phyloP scores from a whole-genome alignment of 352 stramenopile genomes.

The Globisporangium takayamanum region DNA sequence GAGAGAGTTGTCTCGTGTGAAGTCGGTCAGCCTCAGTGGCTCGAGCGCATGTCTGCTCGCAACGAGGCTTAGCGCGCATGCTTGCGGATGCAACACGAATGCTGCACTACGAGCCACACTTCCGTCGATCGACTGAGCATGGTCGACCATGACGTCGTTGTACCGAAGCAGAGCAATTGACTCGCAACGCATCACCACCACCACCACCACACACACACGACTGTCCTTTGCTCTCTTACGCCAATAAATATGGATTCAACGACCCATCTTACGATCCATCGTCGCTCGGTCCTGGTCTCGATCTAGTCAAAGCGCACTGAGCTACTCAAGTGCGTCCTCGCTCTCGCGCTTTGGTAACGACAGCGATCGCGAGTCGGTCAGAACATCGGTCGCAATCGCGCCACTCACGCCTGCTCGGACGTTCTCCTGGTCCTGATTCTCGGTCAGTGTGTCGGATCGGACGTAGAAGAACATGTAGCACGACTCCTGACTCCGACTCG shows the following conservation, averaged over 20 bases:
- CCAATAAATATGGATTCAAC: constrained; percentile 12
- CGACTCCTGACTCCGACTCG: constrained; percentile 73
- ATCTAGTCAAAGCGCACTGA: constrained; percentile 19
- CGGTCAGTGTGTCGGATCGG: constrained; percentile 20
- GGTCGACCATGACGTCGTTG: background rate
- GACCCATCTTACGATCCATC: constrained; percentile 8
- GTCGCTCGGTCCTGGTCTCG: constrained; percentile 12
- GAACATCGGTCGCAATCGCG: constrained; percentile 2
- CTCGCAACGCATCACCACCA: background rate
- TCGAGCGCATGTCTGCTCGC: no score
- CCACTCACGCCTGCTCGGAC: constrained; percentile 19
- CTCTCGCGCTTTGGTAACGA: background rate
- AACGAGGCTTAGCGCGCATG: no score
- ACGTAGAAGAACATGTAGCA: constrained; percentile 89
- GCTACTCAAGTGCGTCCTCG: background rate
- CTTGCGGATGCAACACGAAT: no score
- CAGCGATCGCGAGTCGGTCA: background rate
- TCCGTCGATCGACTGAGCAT: background rate
- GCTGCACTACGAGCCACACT: background rate
- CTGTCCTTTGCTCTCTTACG: constrained; percentile 1
- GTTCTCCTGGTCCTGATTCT: constrained; percentile 59
- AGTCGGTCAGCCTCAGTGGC: no score
- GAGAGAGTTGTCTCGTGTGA: background rate
- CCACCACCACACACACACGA: background rate
- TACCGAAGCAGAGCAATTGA: no score